Percentiles rank a stretch among this genome's conserved stretches.
Evolutionary conservation across 495 filamentous ascomycete genomes (phyloP).

Genomic region (Amniculicola lignicola): DNA sequence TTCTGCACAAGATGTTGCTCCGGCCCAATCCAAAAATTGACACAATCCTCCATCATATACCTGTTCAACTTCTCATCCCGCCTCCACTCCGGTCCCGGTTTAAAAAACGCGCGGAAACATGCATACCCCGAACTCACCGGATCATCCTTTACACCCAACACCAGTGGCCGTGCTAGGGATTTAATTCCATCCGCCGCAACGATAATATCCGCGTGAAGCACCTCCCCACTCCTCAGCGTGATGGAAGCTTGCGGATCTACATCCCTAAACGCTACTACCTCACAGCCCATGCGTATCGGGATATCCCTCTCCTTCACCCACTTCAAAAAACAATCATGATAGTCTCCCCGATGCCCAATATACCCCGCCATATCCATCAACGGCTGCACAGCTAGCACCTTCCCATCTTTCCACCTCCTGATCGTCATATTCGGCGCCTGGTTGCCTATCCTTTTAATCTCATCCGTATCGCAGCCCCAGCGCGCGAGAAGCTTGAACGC

Average conservation of each 20-base stretch:
- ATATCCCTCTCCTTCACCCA: slow-evolving; percentile 50
- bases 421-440: slow-evolving; percentile 55
- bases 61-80: slow-evolving; percentile 43
- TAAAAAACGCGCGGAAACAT: slow-evolving; percentile 35
- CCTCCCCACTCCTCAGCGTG: slow-evolving; percentile 52
- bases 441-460: slow-evolving; percentile 51
- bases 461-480: slow-evolving; percentile 49
- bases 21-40: slow-evolving; percentile 39
- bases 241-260: slow-evolving; percentile 42
- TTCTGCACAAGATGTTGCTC: slow-evolving; percentile 47
- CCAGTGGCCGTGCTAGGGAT: slow-evolving; percentile 56
- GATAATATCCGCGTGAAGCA: slow-evolving; percentile 53
- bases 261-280: slow-evolving; percentile 48
- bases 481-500: slow-evolving; percentile 50
- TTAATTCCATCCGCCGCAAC: slow-evolving; percentile 63
- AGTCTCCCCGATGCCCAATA: slow-evolving; percentile 63
- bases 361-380: slow-evolving; percentile 55
- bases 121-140: slow-evolving; percentile 60
- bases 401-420: slow-evolving; percentile 43
- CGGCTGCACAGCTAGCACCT: slow-evolving; percentile 52
- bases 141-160: slow-evolving; percentile 58
- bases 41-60: slow-evolving; percentile 32
- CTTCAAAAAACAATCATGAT: slow-evolving; percentile 57
- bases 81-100: background rate
- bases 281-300: slow-evolving; percentile 48